Percentiles rank a stretch among this genome's conserved stretches.
Evolutionary conservation across 345 rosid species (phyloP).

Genomic region (Psidium friedrichsthalianum): DNA sequence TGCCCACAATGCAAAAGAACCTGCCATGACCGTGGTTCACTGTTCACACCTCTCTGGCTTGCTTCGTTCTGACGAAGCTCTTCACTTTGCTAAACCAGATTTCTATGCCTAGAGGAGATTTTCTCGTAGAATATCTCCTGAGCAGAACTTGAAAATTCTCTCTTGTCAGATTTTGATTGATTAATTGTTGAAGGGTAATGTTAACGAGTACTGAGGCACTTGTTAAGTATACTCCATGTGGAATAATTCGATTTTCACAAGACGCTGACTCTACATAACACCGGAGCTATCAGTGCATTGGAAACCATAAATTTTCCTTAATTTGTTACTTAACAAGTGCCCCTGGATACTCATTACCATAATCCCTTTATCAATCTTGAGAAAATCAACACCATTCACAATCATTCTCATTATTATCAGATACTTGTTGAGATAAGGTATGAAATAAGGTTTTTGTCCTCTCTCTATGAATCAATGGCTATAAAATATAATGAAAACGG

Average conservation of each 20-base stretch:
- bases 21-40: not conserved
- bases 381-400: not conserved
- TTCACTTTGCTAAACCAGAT: too few relatives aligned
- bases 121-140: not conserved
- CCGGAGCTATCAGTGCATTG: not conserved
- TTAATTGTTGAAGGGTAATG: not conserved
- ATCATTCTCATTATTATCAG: not conserved
- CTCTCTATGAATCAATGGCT: not conserved
- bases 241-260: not conserved
- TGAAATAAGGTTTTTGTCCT: not conserved
- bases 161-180: not conserved
- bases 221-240: not conserved
- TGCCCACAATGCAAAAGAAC: not conserved
- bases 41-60: not conserved
- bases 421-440: not conserved
- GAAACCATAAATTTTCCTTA: not conserved
- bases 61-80: too few relatives aligned
- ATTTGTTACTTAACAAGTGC: not conserved
- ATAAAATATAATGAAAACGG: not conserved
- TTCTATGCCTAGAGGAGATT: not conserved
- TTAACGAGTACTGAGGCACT: not conserved
- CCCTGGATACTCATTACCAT: not conserved
- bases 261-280: not conserved
- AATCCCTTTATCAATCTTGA: not conserved
- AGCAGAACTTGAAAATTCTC: not conserved